Base-by-base conservation (phyloP, 257 asterid genomes). In the Nicotiana tomentosiformis region DNA sequence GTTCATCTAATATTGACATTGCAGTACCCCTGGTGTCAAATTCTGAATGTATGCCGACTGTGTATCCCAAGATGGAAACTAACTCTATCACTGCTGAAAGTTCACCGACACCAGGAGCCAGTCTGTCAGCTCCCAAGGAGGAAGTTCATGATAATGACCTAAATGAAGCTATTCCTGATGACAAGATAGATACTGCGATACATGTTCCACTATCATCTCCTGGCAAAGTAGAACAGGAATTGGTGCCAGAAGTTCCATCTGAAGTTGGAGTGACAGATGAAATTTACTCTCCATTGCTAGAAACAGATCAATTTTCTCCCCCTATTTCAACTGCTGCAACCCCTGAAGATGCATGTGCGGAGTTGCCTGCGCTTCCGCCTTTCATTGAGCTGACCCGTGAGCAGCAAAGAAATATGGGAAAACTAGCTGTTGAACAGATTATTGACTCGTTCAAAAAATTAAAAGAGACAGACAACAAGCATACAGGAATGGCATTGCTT, bases 401-500 rank as follows among this genome's bases (percentile, higher is more conserved):
- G 78, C 88, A 89, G 85, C 92, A 91, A 89, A 90, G 87, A 84
- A 83, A 79, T 86, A 86, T 86, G 76, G 86, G 86, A 84, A 89
- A 82, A 83, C 83, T 87, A 87, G 98, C 96, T 77, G 88, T 93
- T 80, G 92, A 89, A 86, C 93, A 96, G 85, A 89, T 96, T 84
- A 88, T 96, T 86, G 89, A 90, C 83, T 87, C 92, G 18, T 91
- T 90, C 87, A 90, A 88, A 90, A 85, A 87, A 85, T 86, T 91
- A 57, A 89, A 83, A 85, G 91, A 86, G 84, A 82, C 93, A 78
- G 92, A 91, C 82, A 80, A 84, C 84, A 91, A 88, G 88, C 93
- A 93, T 83, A 90, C 94, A 88, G 98, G 93, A 85, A 91, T 90
- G 88, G 90, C 93, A 80, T 86, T 96, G 89, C 91, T 94, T 76